Evolutionary conservation across 768 basidiomycete genomes (phyloP), one percentile per base, ranked within the genome.

Genomic region (Phaeolepiota aurea): DNA sequence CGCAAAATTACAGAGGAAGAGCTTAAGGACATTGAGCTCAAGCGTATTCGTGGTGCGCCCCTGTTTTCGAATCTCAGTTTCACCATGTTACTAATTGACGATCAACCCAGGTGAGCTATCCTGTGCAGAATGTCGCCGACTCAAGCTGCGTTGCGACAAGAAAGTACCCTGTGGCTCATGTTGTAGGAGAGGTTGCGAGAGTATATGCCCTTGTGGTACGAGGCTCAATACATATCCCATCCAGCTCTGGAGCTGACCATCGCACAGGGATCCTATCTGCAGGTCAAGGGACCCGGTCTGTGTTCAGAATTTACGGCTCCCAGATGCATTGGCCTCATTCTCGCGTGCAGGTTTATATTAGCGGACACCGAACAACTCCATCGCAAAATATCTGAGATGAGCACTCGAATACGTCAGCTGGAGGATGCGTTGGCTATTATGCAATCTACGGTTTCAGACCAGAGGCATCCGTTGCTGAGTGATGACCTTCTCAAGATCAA

Each of bases 351-450:
- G 22, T 83, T 79, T 52, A 76, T 82, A 35, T 65, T 82, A 7
- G 79, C 79, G 2, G 78, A 79, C 40, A 82, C 79, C 1, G 71
- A 77, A 32, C 73, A 80, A 33, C 64, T 85, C 10, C 80, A 83
- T 51, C 63, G 65, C 38, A 79, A 82, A 55, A 82, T 82, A 18
- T 57, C 72, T 4, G 72, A 79, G 38, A 81, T 82, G 79, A 72
- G 74, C 54, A 69, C 75, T 49, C 72, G 81, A 13, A 82, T 84
- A 35, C 72, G 78, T 21, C 77, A 81, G 48, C 66, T 83, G 0
- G 82, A 82, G 55, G 81, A 83, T 43, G 78, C 77, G 0, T 60
- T 84, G 7, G 76, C 79, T 3, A 72, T 77, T 20, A 65, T 80
- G 4, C 79, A 82, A 44, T 62, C 73, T 2, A 68, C 71, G 5